These are phyloP conservation scores for Gnomoniopsis sp. DNA, from an alignment of 2,329 filamentous ascomycete species.

Conservation along the genomic window DNA sequence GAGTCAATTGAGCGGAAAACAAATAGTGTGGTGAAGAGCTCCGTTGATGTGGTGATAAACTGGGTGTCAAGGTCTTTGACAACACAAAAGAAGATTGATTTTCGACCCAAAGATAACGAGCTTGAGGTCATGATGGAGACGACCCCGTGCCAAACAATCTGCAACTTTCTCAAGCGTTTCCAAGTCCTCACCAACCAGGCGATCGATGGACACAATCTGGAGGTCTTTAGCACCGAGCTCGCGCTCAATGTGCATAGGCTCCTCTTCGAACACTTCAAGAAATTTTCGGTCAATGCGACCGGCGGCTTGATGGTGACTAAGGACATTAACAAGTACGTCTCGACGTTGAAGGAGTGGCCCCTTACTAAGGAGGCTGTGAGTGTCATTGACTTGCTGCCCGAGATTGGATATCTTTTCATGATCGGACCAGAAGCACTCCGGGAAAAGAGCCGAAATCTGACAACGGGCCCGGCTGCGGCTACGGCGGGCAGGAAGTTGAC, in stretches of 20 bases:
- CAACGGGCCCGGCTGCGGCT: conserved; percentile 32
- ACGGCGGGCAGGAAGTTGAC: conserved; percentile 50
- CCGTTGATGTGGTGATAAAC: conserved; percentile 66
- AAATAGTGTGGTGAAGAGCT: conserved; percentile 54
- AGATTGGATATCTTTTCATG: conserved; percentile 95
- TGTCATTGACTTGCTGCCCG: conserved; percentile 79
- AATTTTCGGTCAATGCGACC: conserved; percentile 87
- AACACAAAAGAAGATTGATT: conserved; percentile 84
- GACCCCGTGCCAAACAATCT: conserved; percentile 76
- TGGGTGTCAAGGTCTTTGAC: conserved; percentile 72
- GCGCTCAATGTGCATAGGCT: conserved; percentile 73
- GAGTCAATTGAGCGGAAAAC: conserved; percentile 83
- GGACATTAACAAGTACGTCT: conserved; percentile 90
- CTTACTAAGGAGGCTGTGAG: conserved; percentile 64
- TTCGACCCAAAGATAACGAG: conserved; percentile 79
- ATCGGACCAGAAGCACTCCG: conserved; percentile 77
- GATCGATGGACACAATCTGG: conserved; percentile 79
- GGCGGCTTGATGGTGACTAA: conserved; percentile 94
- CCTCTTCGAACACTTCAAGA: conserved; percentile 90
- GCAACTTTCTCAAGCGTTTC: conserved; percentile 71
- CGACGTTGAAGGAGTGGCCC: conserved; percentile 80
- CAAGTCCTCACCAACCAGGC: conserved; percentile 62
- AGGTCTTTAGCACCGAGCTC: conserved; percentile 78
- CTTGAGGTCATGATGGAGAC: conserved; percentile 66
- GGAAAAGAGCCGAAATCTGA: conserved; percentile 64